Conservation (phyloP, 1,139 yeast genomes). For the Sugiyamaella neomexicana region DNA sequence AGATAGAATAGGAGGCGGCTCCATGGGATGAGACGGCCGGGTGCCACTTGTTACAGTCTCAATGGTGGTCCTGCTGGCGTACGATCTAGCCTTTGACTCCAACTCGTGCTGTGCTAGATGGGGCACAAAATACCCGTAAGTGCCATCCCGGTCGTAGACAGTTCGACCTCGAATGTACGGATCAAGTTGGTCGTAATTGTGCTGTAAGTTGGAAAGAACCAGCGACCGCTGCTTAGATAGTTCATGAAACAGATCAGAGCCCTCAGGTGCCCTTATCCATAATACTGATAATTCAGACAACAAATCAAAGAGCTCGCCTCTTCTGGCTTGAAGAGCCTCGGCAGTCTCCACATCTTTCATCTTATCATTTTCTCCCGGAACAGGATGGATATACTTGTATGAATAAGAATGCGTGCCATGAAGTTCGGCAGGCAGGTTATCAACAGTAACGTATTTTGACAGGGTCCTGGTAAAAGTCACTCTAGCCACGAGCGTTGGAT, state of each 20-base stretch:
- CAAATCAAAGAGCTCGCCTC: constrained; percentile 49
- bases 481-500: constrained; percentile 83
- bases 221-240: constrained; percentile 48
- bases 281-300: constrained; percentile 59
- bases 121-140: constrained; percentile 35
- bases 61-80: neutral
- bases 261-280: constrained; percentile 59
- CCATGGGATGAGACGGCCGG: neutral
- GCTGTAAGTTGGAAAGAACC: constrained; percentile 48
- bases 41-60: neutral
- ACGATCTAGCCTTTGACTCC: neutral
- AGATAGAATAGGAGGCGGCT: neutral
- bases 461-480: constrained; percentile 76
- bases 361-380: constrained; percentile 49
- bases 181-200: constrained; percentile 62
- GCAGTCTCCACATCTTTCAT: constrained; percentile 47
- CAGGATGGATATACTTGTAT: constrained; percentile 57
- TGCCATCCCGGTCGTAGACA: constrained; percentile 61
- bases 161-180: constrained; percentile 72
- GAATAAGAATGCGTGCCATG: constrained; percentile 66
- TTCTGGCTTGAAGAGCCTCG: constrained; percentile 47
- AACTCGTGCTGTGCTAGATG: constrained; percentile 16
- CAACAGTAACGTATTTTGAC: constrained; percentile 52
- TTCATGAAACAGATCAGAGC: constrained; percentile 46
- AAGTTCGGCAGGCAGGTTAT: constrained; percentile 57